Conservation (phyloP, 306 rosid genomes). For the Senna siamea region DNA sequence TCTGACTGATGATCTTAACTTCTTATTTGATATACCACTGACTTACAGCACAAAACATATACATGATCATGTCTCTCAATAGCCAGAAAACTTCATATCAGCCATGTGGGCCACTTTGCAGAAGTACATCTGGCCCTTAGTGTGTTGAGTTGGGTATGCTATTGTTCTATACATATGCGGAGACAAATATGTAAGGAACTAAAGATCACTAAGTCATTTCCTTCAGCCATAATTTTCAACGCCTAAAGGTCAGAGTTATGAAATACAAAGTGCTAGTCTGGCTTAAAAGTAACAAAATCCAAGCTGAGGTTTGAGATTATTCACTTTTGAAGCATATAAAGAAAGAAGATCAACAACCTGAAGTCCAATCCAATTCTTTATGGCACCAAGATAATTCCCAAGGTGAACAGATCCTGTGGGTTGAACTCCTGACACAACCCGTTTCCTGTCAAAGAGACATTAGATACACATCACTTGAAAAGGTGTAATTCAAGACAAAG, state of each 20-base stretch:
- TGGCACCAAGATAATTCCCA: constrained; percentile 95
- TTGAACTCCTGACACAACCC: constrained; percentile 95
- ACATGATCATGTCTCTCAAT: background rate
- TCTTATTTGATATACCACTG: background rate
- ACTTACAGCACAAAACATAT: constrained; percentile 12
- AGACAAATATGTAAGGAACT: constrained; percentile 1
- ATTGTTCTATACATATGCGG: background rate
- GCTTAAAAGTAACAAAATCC: background rate
- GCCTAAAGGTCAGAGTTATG: background rate
- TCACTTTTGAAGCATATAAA: constrained; percentile 7
- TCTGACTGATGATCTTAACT: background rate
- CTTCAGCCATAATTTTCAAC: constrained; percentile 6
- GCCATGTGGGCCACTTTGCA: background rate
- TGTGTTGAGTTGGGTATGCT: background rate
- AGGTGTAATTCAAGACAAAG: background rate
- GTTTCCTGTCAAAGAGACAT: constrained; percentile 60
- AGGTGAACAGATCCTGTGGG: constrained; percentile 96
- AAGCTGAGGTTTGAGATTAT: background rate
- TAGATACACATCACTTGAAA: background rate
- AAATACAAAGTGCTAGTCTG: background rate
- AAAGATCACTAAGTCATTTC: background rate
- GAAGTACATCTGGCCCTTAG: background rate
- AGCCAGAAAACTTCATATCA: background rate
- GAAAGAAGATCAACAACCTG: constrained; percentile 58
- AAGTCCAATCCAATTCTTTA: constrained; percentile 87